A percentile compares a stretch with the other conserved stretches of the same genome.
phyloP scores from a whole-genome alignment of 129 eudicot species.

The Glebionis coronaria region DNA sequence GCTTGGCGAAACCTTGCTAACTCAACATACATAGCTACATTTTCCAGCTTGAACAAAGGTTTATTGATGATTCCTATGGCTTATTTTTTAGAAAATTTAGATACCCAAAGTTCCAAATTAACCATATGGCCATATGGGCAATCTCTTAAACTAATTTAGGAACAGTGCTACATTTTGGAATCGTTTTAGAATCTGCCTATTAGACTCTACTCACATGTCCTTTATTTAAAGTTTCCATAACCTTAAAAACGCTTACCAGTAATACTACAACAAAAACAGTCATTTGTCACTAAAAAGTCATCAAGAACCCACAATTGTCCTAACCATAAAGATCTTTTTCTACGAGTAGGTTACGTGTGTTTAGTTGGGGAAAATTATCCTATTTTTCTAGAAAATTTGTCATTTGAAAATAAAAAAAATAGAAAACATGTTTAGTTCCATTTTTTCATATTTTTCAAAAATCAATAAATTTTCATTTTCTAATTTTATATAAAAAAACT shows the following conservation, averaged over 20 bases:
- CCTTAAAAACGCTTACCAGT: conserved; percentile 23
- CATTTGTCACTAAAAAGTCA: conserved; percentile 25
- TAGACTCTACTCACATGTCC: conserved; percentile 32
- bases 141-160: conserved; percentile 1
- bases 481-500: too few species aligned
- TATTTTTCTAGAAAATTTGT: too few species aligned
- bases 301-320: conserved; percentile 16
- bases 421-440: too few species aligned
- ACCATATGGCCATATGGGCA: too few species aligned
- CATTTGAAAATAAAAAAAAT: too few species aligned
- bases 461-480: too few species aligned
- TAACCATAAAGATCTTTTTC: conserved; percentile 26
- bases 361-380: too few species aligned
- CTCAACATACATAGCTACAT: too few species aligned
- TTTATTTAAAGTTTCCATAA: conserved; percentile 27
- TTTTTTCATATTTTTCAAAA: too few species aligned
- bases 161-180: conserved; percentile 21
- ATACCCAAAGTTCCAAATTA: neutral
- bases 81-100: neutral
- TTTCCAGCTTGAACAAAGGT: too few species aligned
- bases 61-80: too few species aligned
- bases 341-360: conserved; percentile 27
- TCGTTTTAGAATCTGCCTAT: conserved; percentile 24
- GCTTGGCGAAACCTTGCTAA: too few species aligned
- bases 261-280: conserved; percentile 18